A percentile compares a stretch with the other conserved stretches of the same genome.
phyloP scores from a whole-genome alignment of 2,329 filamentous ascomycete species.

The Aspergillus sp. region DNA sequence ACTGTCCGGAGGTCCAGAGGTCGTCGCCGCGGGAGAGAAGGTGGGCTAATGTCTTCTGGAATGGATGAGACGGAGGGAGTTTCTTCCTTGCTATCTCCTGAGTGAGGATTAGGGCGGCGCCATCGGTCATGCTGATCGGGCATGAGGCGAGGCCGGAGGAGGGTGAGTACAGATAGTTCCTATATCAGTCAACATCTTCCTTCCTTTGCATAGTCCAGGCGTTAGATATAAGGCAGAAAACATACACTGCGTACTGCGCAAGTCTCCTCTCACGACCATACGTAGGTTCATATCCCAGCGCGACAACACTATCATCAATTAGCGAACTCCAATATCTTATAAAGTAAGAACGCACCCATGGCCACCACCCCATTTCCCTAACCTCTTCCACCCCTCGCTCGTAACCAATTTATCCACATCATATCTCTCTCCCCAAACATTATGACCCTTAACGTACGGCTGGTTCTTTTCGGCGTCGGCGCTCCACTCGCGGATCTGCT shows the following conservation, averaged over 20 bases:
- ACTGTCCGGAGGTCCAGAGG: conserved; percentile 71
- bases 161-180: conserved; percentile 52
- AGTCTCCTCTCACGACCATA: conserved; percentile 22
- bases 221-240: too few species aligned
- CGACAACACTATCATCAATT: conserved; percentile 21
- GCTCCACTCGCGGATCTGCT: conserved; percentile 29
- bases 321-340: not conserved
- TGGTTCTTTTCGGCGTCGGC: conserved; percentile 66
- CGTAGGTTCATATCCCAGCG: conserved; percentile 23
- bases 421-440: conserved; percentile 58
- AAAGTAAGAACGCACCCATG: conserved; percentile 21
- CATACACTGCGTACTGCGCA: conserved; percentile 30
- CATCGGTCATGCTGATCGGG: conserved; percentile 61
- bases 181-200: not conserved
- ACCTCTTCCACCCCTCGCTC: conserved; percentile 61
- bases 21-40: conserved; percentile 4
- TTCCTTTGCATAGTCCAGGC: too few species aligned
- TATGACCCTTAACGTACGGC: conserved; percentile 60
- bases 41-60: not conserved
- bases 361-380: conserved; percentile 34
- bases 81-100: conserved; percentile 14
- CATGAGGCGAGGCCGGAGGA: conserved; percentile 64
- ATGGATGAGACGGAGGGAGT: conserved; percentile 6
- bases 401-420: conserved; percentile 62
- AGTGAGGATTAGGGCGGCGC: conserved; percentile 35